phyloP scores from a whole-genome alignment of 2,329 filamentous ascomycete genomes.

The Lasiodiplodia theobromae region DNA sequence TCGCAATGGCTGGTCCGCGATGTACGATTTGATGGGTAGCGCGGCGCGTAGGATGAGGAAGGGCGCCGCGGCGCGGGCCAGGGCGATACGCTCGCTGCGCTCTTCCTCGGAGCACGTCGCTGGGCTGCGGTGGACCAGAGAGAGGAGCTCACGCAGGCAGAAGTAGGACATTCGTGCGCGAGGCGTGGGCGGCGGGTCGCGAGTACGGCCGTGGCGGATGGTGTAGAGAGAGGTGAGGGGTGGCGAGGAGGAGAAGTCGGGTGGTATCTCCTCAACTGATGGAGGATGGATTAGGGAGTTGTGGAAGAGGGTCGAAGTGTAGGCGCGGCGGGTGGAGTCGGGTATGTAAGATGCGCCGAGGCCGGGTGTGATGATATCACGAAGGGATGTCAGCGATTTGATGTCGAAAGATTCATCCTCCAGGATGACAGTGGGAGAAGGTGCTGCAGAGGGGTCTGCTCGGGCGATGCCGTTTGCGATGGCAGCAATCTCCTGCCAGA shows the following conservation, averaged over 20 bases:
- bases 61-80: constrained; percentile 78
- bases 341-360: constrained; percentile 72
- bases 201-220: constrained; percentile 74
- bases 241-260: constrained; percentile 42
- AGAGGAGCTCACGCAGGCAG: constrained; percentile 75
- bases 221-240: constrained; percentile 69
- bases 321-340: constrained; percentile 71
- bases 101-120: not conserved
- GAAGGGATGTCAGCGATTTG: constrained; percentile 71
- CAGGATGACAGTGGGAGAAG: constrained; percentile 41
- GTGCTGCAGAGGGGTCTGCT: constrained; percentile 49
- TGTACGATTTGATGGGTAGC: constrained; percentile 81
- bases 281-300: constrained; percentile 81
- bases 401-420: constrained; percentile 85
- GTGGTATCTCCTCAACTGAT: constrained; percentile 41
- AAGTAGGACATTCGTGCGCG: constrained; percentile 79
- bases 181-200: constrained; percentile 68
- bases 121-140: constrained; percentile 61
- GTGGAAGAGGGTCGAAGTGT: constrained; percentile 78
- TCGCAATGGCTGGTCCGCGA: constrained; percentile 88
- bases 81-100: constrained; percentile 55
- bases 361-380: constrained; percentile 74
- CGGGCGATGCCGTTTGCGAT: constrained; percentile 48
- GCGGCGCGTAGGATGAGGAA: constrained; percentile 84
- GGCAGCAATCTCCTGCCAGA: constrained; percentile 67